Evolutionary conservation across 176 grass and related monocot species (phyloP).

Genomic region (Oryza brachyantha): DNA sequence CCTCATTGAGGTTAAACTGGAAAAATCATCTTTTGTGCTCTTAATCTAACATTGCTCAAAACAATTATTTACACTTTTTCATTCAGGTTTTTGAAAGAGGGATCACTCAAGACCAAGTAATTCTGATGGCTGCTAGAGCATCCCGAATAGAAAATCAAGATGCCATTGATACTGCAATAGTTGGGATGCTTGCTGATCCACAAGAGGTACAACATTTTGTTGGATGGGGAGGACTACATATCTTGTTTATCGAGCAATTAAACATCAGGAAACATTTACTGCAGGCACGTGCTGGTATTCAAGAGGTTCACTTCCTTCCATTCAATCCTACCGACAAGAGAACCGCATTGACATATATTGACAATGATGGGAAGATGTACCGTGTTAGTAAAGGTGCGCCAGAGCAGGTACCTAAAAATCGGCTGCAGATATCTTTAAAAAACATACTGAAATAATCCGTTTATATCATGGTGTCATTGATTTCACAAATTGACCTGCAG

Average conservation of each 20-base stretch:
- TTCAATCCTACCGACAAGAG: neutral
- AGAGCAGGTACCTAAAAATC: constrained; percentile 27
- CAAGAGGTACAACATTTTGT: constrained; percentile 21
- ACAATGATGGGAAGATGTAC: constrained; percentile 24
- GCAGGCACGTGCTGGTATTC: constrained; percentile 28
- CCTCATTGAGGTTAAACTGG: neutral
- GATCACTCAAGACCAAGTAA: constrained; percentile 15
- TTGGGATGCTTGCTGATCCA: constrained; percentile 29
- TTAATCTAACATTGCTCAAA: neutral
- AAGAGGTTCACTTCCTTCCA: neutral
- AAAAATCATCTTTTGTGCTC: neutral
- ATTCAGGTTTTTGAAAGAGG: constrained; percentile 21
- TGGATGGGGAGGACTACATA: neutral
- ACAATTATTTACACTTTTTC: neutral
- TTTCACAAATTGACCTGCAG: neutral
- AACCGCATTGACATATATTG: constrained; percentile 33
- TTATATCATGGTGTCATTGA: neutral
- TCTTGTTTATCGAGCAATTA: neutral
- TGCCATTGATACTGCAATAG: constrained; percentile 24
- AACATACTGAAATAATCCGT: neutral
- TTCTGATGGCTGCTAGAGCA: constrained; percentile 27
- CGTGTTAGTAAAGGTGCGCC: constrained; percentile 40
- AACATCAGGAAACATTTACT: neutral
- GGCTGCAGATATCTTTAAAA: neutral
- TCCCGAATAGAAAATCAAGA: constrained; percentile 11